Conservation (phyloP, 495 filamentous ascomycete species). For the Glutinoglossum americanum region DNA sequence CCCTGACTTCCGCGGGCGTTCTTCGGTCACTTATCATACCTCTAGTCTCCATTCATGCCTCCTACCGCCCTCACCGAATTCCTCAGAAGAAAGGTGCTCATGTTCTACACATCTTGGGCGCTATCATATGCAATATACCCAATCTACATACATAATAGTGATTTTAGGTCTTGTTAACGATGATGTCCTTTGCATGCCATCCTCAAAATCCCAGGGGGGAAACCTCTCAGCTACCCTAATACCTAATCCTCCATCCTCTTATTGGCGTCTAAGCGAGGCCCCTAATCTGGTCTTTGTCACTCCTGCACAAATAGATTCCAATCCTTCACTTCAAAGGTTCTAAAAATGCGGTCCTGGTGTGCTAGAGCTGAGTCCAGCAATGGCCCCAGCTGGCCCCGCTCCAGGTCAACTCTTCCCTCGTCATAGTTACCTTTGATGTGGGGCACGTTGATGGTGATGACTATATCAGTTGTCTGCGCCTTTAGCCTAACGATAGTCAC, state of each 20-base stretch:
- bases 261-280: no score
- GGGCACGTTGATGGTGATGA: slow-evolving; percentile 79
- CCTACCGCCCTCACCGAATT: no score
- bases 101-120: background rate
- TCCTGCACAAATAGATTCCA: slow-evolving; percentile 52
- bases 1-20: background rate
- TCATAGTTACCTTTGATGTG: slow-evolving; percentile 43
- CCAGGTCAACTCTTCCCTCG: slow-evolving; percentile 39
- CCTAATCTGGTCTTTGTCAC: no score
- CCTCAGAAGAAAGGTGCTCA: no score
- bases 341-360: slow-evolving; percentile 36
- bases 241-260: no score
- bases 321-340: slow-evolving; percentile 53
- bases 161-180: background rate
- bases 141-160: background rate
- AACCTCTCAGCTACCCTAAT: no score
- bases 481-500: slow-evolving; percentile 51
- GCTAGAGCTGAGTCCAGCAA: slow-evolving; percentile 40
- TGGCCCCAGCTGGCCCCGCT: slow-evolving; percentile 35
- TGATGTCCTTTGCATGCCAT: background rate
- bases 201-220: no score
- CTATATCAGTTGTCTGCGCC: slow-evolving; percentile 58
- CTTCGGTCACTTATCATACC: no score
- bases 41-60: no score
- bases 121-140: background rate